Evolutionary conservation across 2,329 filamentous ascomycete species (phyloP).

Genomic region (Coccinonectria pachysandricola): DNA sequence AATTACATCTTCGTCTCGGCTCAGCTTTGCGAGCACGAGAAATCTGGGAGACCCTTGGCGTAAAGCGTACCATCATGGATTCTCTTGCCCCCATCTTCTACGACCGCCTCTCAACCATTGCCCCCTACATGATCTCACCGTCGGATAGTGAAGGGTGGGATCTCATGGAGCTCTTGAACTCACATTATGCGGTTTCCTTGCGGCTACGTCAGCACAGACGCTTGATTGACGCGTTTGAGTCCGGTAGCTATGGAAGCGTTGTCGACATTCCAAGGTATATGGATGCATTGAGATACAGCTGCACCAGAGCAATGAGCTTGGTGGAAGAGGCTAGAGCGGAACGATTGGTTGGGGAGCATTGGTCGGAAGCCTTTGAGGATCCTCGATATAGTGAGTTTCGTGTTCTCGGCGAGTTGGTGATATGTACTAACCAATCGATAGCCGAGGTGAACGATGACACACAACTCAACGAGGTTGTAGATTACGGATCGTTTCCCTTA

Average conservation of each 20-base stretch:
- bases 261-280: conserved; percentile 36
- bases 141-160: conserved; percentile 23
- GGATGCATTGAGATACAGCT: conserved; percentile 35
- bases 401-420: background rate
- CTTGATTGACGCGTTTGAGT: conserved; percentile 36
- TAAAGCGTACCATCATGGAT: conserved; percentile 50
- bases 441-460: conserved; percentile 31
- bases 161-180: conserved; percentile 31
- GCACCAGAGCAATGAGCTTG: conserved; percentile 40
- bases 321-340: conserved; percentile 40
- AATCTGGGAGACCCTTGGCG: conserved; percentile 40
- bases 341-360: conserved; percentile 31
- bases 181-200: conserved; percentile 37
- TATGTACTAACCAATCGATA: conserved; percentile 15
- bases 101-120: conserved; percentile 42
- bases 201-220: conserved; percentile 33
- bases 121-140: conserved; percentile 30
- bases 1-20: conserved; percentile 41
- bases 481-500: conserved; percentile 42
- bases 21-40: conserved; percentile 35
- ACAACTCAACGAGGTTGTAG: conserved; percentile 33
- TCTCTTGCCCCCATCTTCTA: conserved; percentile 44
- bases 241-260: conserved; percentile 41
- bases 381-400: conserved; percentile 33
- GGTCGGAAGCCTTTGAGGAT: conserved; percentile 32